Conservation (phyloP, 2,329 filamentous ascomycete species). For the Bipolaris zeicola region DNA sequence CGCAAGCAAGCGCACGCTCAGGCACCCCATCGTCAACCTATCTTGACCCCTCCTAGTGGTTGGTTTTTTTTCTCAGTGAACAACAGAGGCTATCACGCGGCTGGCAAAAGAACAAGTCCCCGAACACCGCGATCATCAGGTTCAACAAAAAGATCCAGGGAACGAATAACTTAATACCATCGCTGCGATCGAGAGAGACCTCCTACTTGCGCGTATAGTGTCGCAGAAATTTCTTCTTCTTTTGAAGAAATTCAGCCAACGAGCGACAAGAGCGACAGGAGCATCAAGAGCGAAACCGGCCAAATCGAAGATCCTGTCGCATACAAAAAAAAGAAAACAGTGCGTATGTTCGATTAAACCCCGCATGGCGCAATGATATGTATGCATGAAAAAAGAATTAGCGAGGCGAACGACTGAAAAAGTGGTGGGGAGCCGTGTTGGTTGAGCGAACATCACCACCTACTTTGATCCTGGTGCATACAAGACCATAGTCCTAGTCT, state of each 20-base stretch:
- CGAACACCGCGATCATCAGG: neutral
- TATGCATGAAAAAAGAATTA: neutral
- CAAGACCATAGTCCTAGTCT: neutral
- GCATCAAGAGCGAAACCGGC: no score
- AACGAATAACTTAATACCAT: neutral
- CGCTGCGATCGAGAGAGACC: neutral
- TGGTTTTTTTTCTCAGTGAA: neutral
- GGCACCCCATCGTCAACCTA: neutral
- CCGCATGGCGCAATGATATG: neutral
- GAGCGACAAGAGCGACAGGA: neutral
- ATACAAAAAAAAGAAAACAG: neutral
- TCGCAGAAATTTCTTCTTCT: neutral
- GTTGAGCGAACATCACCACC: neutral
- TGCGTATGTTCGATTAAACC: neutral
- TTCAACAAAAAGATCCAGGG: neutral
- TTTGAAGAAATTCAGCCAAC: neutral
- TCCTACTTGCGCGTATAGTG: neutral
- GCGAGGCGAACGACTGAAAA: neutral
- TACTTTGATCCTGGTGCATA: neutral
- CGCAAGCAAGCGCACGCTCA: neutral
- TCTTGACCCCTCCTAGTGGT: neutral
- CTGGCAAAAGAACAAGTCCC: neutral
- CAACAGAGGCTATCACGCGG: neutral
- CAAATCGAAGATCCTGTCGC: neutral
- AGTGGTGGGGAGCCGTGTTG: constrained; percentile 3